Evolutionary conservation across 202 grass and related monocot genomes (phyloP), one percentile per base, ranked within the genome.

Genomic region (Panicum virgatum): DNA sequence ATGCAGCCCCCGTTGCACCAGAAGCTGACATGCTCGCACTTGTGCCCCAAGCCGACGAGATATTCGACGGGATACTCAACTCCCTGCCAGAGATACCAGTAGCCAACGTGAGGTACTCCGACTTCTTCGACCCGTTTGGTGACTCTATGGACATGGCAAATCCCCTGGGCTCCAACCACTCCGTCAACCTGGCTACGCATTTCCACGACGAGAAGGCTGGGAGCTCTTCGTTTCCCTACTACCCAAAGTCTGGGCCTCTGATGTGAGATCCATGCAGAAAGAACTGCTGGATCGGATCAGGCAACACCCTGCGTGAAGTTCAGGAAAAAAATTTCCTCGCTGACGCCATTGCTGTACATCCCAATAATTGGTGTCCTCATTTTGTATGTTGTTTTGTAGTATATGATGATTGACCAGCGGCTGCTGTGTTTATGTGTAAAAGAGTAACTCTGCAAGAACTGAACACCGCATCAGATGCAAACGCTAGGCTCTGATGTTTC

Each of bases 41-140:
- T 23, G 62, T 83, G 42, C 83, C 88, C 12, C 88, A 90, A 78
- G 73, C 73, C 30, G 83, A 86, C 45, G 88, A 75, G 56, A 90
- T 91, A 63, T 92, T 91, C 37, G 93, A 96, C 10, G 93, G 89
- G 53, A 96, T 96, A 71, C 87, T 99, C 4, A 90, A 94, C 77
- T 98, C 96, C 66, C 75, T 94, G 56, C 93, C 96, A 42, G 96
- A 99, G 58, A 93, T 99, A 59, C 88, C 87, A 37, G 87, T 87
- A 54, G 91, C 85, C 29, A 83, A 80, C 43, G 80, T 90, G 51
- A 88, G 93, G 83, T 93, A 96, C 70, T 96, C 96, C 8, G 96
- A 99, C 48, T 89, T 96, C 70, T 99, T 94, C 60, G 73, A 84
- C 39, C 88, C 96, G 19, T 82, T 89, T 46, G 79, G 40, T 62